Percentiles rank a stretch among this genome's conserved stretches.
These are phyloP conservation scores for Candida glucosophila DNA, from an alignment of 1,139 yeast genomes.

Conservation along the genomic window DNA sequence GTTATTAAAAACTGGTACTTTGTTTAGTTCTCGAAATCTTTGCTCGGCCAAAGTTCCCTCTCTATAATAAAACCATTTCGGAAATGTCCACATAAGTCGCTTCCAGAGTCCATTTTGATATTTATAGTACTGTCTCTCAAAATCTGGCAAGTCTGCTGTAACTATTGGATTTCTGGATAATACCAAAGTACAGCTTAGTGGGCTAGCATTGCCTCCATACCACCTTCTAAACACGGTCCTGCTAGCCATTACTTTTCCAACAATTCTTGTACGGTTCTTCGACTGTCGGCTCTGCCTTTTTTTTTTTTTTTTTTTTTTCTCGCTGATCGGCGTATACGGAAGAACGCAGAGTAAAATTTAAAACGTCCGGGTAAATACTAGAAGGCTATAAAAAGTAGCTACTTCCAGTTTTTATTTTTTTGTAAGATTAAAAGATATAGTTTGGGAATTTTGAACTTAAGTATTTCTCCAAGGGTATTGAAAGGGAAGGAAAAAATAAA, in stretches of 20 bases:
- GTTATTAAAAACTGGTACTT: slow-evolving; percentile 62
- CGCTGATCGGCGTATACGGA: too few species aligned
- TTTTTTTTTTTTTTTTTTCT: too few species aligned
- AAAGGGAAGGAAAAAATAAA: too few species aligned
- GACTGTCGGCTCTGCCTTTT: too few species aligned
- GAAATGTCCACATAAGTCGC: slow-evolving; percentile 96
- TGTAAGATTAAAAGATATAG: too few species aligned
- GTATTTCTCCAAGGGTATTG: too few species aligned
- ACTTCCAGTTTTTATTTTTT: too few species aligned
- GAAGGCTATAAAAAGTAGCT: too few species aligned
- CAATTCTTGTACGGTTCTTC: too few species aligned
- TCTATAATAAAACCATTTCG: slow-evolving; percentile 85
- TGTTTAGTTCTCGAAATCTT: slow-evolving; percentile 66
- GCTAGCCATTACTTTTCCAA: slow-evolving; percentile 3
- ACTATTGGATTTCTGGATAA: slow-evolving; percentile 78
- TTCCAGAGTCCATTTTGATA: slow-evolving; percentile 84
- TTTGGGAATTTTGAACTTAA: too few species aligned
- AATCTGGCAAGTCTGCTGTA: slow-evolving; percentile 64
- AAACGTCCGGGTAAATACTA: too few species aligned
- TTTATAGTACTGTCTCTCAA: slow-evolving; percentile 68
- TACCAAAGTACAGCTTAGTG: slow-evolving; percentile 39
- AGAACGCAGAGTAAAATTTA: too few species aligned
- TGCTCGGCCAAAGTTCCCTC: slow-evolving; percentile 87
- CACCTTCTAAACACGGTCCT: slow-evolving; percentile 6
- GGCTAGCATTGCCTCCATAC: slow-evolving; percentile 5